phyloP scores from a whole-genome alignment of 2,329 filamentous ascomycete species.

The Nigrograna mackinnonii region DNA sequence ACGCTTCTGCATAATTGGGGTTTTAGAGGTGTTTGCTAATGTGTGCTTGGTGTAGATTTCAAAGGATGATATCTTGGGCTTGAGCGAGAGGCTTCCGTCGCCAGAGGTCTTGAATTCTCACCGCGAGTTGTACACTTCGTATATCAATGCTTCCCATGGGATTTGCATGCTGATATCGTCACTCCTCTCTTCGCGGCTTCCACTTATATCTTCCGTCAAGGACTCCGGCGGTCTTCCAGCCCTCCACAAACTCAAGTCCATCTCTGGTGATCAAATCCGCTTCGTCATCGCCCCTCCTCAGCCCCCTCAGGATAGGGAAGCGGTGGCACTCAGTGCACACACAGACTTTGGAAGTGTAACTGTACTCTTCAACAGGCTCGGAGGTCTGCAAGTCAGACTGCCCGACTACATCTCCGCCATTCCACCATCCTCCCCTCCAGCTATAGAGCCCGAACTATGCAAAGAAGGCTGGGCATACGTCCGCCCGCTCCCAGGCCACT shows the following conservation, averaged over 20 bases:
- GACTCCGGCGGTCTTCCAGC: slow-evolving; percentile 44
- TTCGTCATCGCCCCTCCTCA: slow-evolving; percentile 56
- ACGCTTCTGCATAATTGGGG: not conserved
- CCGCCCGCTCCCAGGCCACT: slow-evolving; percentile 52
- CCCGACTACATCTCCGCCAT: slow-evolving; percentile 33
- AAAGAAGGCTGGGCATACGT: slow-evolving; percentile 56
- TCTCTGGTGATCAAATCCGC: slow-evolving; percentile 59
- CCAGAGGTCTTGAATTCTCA: slow-evolving; percentile 46
- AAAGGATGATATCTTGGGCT: slow-evolving; percentile 56
- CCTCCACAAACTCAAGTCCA: slow-evolving; percentile 49
- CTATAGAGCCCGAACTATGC: slow-evolving; percentile 16
- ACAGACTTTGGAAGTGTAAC: slow-evolving; percentile 62
- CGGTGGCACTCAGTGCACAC: slow-evolving; percentile 55
- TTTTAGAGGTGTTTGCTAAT: not conserved
- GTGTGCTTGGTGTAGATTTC: slow-evolving; percentile 42
- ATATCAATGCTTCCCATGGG: slow-evolving; percentile 49
- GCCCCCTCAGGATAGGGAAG: slow-evolving; percentile 42
- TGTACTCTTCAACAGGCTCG: slow-evolving; percentile 59
- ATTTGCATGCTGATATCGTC: slow-evolving; percentile 50
- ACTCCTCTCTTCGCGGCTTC: slow-evolving; percentile 49
- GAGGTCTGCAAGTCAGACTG: slow-evolving; percentile 57
- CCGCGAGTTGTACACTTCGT: slow-evolving; percentile 44
- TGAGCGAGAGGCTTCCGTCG: slow-evolving; percentile 43
- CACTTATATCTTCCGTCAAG: slow-evolving; percentile 23
- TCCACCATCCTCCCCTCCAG: not conserved